Conservation (phyloP, 768 basidiomycete species). For the Podaxis mareebaensis region DNA sequence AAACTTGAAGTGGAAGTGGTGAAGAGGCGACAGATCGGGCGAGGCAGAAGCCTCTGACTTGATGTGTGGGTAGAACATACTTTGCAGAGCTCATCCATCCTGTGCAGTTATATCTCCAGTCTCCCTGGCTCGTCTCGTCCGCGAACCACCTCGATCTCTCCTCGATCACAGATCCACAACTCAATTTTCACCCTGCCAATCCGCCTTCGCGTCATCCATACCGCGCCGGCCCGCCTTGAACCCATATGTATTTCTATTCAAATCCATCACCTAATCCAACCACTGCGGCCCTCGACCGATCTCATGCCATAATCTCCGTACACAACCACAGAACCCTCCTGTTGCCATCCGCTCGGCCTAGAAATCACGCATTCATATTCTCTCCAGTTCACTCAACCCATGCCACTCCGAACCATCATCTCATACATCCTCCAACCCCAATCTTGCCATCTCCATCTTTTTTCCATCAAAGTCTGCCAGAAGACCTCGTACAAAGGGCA, state of each 20-base stretch:
- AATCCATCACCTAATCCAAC: background rate
- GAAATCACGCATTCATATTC: background rate
- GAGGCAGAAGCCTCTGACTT: conserved; percentile 46
- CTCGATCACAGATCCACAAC: conserved; percentile 13
- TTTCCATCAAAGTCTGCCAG: background rate
- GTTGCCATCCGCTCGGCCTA: background rate
- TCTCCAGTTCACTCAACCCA: too few relatives aligned
- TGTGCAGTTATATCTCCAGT: conserved; percentile 2
- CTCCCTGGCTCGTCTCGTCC: conserved; percentile 11
- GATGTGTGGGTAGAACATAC: conserved; percentile 28
- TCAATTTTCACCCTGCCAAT: conserved; percentile 10
- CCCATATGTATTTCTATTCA: background rate
- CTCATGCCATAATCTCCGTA: background rate
- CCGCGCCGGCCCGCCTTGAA: conserved; percentile 7
- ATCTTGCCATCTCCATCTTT: too few relatives aligned
- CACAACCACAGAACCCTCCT: background rate
- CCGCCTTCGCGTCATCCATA: background rate
- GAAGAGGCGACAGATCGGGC: conserved; percentile 41
- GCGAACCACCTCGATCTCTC: conserved; percentile 10
- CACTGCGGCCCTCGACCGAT: background rate
- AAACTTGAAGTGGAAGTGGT: conserved; percentile 39
- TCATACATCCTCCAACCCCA: background rate
- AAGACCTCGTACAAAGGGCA: background rate
- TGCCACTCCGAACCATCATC: background rate
- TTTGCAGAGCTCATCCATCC: background rate